These are phyloP conservation scores for Trypanosoma avium DNA, from an alignment of 208 protist genomes.

Conservation along the genomic window DNA sequence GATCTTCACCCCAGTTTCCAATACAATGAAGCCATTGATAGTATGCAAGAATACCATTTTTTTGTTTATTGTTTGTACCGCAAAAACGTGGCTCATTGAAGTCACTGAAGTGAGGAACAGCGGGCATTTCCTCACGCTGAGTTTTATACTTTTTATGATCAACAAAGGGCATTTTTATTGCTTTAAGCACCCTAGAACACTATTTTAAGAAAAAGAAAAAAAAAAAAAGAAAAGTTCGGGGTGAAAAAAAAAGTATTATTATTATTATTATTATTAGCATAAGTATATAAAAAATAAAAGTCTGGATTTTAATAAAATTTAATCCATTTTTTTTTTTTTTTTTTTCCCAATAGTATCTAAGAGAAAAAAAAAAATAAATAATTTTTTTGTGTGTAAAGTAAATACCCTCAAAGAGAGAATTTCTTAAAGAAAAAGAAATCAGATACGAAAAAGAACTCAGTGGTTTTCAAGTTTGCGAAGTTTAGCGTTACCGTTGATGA, in stretches of 20 bases:
- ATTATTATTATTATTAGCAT: too few relatives aligned
- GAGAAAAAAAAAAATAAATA: constrained; percentile 6
- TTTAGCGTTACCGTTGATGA: constrained; percentile 95
- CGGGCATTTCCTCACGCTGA: constrained; percentile 78
- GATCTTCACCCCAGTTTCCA: constrained; percentile 90
- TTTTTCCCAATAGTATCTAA: constrained; percentile 19
- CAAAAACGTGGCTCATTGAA: constrained; percentile 86
- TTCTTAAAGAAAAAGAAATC: constrained; percentile 11
- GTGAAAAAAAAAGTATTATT: too few relatives aligned
- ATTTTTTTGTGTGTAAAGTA: constrained; percentile 4
- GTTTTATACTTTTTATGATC: constrained; percentile 87
- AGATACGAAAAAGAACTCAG: constrained; percentile 22
- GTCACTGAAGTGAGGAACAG: constrained; percentile 83
- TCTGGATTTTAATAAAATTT: too few relatives aligned
- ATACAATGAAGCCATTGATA: constrained; percentile 92
- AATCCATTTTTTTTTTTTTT: constrained; percentile 8
- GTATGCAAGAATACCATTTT: constrained; percentile 88
- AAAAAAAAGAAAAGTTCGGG: not conserved
- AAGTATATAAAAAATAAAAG: too few relatives aligned
- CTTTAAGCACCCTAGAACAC: constrained; percentile 3
- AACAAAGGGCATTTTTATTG: constrained; percentile 70
- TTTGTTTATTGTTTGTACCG: constrained; percentile 72
- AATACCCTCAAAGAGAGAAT: not conserved
- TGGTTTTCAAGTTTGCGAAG: constrained; percentile 75
- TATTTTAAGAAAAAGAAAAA: not conserved